Evolutionary conservation across 2,329 filamentous ascomycete species (phyloP).

Genomic region (Trichoderma sp.): DNA sequence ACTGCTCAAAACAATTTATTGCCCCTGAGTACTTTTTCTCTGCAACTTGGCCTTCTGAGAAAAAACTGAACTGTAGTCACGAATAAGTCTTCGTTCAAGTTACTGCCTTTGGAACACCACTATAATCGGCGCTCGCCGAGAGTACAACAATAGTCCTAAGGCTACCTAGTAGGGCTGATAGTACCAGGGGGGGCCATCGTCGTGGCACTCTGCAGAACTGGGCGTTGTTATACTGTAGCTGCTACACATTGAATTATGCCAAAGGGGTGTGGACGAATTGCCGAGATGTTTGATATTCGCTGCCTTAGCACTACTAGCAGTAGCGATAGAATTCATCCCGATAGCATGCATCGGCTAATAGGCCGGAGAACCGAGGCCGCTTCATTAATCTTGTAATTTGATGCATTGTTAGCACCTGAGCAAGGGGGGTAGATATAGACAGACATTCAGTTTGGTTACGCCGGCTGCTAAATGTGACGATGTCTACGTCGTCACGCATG

Average conservation of each 20-base stretch:
- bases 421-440: background rate
- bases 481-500: background rate
- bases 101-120: background rate
- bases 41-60: background rate
- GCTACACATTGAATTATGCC: background rate
- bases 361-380: background rate
- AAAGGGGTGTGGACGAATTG: background rate
- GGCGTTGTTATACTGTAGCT: background rate
- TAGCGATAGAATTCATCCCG: background rate
- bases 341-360: background rate
- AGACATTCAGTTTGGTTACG: background rate
- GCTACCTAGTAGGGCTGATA: background rate
- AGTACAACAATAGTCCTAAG: background rate
- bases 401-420: background rate
- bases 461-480: no score
- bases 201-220: background rate
- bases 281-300: background rate
- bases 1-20: background rate
- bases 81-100: background rate
- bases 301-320: background rate
- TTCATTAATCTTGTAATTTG: background rate
- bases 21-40: background rate
- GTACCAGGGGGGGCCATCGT: no score
- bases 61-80: background rate
- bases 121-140: constrained; percentile 12